These are phyloP conservation scores for Lactifluus pinguis DNA, from an alignment of 768 basidiomycete species.

Conservation along the genomic window DNA sequence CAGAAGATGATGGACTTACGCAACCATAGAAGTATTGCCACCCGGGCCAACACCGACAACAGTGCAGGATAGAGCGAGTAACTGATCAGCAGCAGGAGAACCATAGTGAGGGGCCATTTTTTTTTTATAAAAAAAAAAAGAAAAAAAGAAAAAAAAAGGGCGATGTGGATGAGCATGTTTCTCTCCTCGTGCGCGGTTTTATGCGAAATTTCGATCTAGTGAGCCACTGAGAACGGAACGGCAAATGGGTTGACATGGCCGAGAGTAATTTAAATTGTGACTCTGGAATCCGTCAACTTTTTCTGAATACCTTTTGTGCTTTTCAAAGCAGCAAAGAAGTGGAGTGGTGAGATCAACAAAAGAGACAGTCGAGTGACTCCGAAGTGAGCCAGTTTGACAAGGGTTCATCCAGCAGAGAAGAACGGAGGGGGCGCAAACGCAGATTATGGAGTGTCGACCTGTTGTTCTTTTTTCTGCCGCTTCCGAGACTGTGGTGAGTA, in stretches of 20 bases:
- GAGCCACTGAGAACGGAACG: background rate
- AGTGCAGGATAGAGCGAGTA: conserved; percentile 48
- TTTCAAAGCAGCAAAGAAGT: background rate
- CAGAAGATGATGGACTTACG: conserved; percentile 38
- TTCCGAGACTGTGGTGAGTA: background rate
- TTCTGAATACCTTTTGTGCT: background rate
- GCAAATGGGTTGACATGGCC: conserved; percentile 5
- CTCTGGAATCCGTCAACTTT: background rate
- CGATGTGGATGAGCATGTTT: background rate
- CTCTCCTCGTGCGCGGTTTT: background rate
- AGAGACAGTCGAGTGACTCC: background rate
- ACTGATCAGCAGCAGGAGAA: conserved; percentile 32
- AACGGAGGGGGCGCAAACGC: background rate
- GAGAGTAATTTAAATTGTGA: background rate
- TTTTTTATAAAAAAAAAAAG: conserved; percentile 16
- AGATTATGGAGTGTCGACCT: background rate
- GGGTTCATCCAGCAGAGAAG: conserved; percentile 8
- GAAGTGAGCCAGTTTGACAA: conserved; percentile 2
- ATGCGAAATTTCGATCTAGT: background rate
- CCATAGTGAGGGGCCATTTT: conserved; percentile 23
- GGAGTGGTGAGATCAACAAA: background rate
- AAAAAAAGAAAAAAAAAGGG: conserved; percentile 5
- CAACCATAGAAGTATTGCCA: conserved; percentile 74
- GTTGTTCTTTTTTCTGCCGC: background rate
- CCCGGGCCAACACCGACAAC: conserved; percentile 72